Evolutionary conservation across 2,329 filamentous ascomycete genomes (phyloP).

Genomic region (Trichoderma aggressivum): DNA sequence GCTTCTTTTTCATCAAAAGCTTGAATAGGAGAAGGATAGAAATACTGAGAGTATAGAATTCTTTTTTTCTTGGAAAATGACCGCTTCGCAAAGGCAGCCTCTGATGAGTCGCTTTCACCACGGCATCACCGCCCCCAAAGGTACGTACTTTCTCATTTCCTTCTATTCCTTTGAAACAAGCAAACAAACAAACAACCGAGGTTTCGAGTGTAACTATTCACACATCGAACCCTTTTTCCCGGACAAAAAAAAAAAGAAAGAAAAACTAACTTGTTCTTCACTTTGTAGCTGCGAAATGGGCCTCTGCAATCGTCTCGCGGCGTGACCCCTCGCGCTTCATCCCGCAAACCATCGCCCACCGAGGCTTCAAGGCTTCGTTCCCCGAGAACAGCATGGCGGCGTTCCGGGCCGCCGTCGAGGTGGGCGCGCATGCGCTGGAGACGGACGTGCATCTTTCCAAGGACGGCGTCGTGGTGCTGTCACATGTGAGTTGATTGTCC

Average conservation of each 20-base stretch:
- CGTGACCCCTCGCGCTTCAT: constrained; percentile 33
- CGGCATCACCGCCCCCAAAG: constrained; percentile 5
- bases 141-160: not conserved
- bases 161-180: not conserved
- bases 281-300: constrained; percentile 31
- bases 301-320: constrained; percentile 31
- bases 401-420: constrained; percentile 69
- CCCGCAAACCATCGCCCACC: constrained; percentile 74
- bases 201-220: not conserved
- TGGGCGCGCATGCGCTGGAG: constrained; percentile 78
- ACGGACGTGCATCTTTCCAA: constrained; percentile 81
- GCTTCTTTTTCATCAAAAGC: not conserved
- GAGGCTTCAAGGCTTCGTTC: constrained; percentile 71
- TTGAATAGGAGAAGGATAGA: not conserved
- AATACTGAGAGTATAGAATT: not conserved
- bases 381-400: constrained; percentile 86
- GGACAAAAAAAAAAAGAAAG: not conserved
- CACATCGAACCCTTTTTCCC: not conserved
- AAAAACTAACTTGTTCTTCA: not conserved
- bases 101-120: not conserved
- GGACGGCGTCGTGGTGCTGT: constrained; percentile 81
- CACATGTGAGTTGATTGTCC: constrained; percentile 60
- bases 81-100: not conserved
- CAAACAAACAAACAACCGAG: not conserved
- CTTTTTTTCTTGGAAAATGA: not conserved